These are phyloP conservation scores for Raddia distichophylla DNA, from an alignment of 176 grass and related monocot species.

Conservation along the genomic window DNA sequence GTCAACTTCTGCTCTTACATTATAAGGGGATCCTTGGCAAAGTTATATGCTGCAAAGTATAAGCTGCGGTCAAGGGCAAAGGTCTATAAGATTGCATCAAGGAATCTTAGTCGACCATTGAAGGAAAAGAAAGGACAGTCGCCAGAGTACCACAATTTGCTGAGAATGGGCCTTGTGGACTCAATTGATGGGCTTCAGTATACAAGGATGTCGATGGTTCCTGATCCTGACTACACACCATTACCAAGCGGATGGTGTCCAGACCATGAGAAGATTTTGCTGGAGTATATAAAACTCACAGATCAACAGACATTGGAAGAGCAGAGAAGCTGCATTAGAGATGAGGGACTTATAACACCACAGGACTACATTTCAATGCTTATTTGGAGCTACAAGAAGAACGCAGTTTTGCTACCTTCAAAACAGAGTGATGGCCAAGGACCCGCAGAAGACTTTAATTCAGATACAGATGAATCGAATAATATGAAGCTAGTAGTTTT, in stretches of 20 bases:
- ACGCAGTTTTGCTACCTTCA: conserved; percentile 60
- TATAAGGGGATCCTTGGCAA: conserved; percentile 87
- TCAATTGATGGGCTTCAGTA: conserved; percentile 93
- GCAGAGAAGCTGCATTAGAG: conserved; percentile 62
- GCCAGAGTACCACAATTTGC: conserved; percentile 89
- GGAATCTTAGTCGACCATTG: conserved; percentile 94
- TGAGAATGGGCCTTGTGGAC: conserved; percentile 92
- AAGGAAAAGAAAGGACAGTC: conserved; percentile 98
- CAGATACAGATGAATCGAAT: conserved; percentile 48
- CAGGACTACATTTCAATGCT: conserved; percentile 91
- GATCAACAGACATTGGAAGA: conserved; percentile 74
- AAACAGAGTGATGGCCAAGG: conserved; percentile 47
- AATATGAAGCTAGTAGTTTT: conserved; percentile 35
- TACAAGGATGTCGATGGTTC: conserved; percentile 97
- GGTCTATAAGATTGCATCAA: conserved; percentile 97
- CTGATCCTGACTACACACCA: conserved; percentile 83
- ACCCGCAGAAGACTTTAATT: conserved; percentile 53
- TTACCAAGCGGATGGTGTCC: conserved; percentile 77
- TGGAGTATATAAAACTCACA: conserved; percentile 87
- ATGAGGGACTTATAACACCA: conserved; percentile 86
- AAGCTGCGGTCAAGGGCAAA: conserved; percentile 95
- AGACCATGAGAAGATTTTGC: conserved; percentile 82
- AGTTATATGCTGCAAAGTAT: conserved; percentile 97
- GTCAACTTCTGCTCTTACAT: conserved; percentile 98
- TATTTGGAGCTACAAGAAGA: conserved; percentile 99